Evolutionary conservation across 108 stramenopile species (phyloP).

Genomic region (Cylindrotheca fusiformis): DNA sequence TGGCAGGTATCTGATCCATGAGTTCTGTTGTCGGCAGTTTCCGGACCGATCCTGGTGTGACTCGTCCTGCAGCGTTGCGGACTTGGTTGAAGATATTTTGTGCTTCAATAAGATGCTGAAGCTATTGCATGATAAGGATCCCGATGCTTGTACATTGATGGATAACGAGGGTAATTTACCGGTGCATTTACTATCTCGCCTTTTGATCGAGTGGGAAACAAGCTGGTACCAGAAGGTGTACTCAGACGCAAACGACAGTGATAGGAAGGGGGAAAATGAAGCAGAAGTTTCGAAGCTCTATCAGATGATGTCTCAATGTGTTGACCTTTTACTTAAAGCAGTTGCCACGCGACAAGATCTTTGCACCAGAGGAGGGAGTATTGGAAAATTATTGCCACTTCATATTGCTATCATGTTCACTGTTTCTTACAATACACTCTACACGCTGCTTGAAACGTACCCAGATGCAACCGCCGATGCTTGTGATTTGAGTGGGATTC

Average conservation of each 20-base stretch:
- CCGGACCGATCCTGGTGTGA: slow-evolving; percentile 28
- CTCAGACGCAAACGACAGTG: slow-evolving; percentile 26
- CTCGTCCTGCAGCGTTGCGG: slow-evolving; percentile 17
- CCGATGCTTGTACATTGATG: slow-evolving; percentile 26
- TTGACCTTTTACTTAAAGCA: slow-evolving; percentile 47
- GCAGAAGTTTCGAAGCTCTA: slow-evolving; percentile 38
- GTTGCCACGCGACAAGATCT: slow-evolving; percentile 18
- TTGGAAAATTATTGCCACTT: slow-evolving; percentile 50
- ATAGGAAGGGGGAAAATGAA: slow-evolving; percentile 8
- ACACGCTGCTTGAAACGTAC: slow-evolving; percentile 34
- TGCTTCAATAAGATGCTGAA: slow-evolving; percentile 12
- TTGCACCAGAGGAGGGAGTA: slow-evolving; percentile 40
- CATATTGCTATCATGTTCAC: slow-evolving; percentile 66
- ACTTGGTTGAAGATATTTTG: slow-evolving; percentile 27
- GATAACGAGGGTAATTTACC: slow-evolving; percentile 50
- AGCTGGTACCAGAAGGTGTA: slow-evolving; percentile 51
- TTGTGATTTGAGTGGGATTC: slow-evolving; percentile 37
- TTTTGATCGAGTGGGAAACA: slow-evolving; percentile 57
- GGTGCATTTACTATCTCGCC: slow-evolving; percentile 47
- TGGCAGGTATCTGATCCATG: slow-evolving; percentile 30
- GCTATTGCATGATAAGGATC: slow-evolving; percentile 9
- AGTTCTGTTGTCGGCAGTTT: slow-evolving; percentile 26
- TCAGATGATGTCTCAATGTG: slow-evolving; percentile 43
- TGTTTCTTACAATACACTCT: slow-evolving; percentile 29
- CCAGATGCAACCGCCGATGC: slow-evolving; percentile 41